Evolutionary conservation across 106 monocot genomes (phyloP), one percentile per base, ranked within the genome.

Genomic region (Allium cepa): DNA sequence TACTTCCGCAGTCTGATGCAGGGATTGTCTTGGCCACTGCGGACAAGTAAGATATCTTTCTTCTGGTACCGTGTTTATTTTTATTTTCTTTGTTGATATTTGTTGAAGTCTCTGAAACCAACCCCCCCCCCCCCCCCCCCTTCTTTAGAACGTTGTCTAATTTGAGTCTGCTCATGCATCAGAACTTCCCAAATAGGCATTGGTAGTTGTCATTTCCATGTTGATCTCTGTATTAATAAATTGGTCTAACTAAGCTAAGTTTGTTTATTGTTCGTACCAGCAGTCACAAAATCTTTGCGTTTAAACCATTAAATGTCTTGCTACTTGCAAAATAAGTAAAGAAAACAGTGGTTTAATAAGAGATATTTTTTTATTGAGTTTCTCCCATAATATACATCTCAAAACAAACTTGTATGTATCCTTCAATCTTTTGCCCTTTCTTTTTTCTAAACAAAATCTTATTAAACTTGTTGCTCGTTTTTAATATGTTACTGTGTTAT

Each of bases 1-100:
- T 73, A 53, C 79, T 96, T 78, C 96, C 96, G 57, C 91, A 78
- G 73, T 83, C 86, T 80, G 96, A 96, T 78, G 82, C 82, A 71
- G 96, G 96, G 46, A 89, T 86, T 47, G 79, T 86, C 58, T 82
- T 96, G 71, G 85, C 91, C 13, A 58, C 88, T 68, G 91, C 86
- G 66, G 96, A 96, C 76, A 88, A 92, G 96, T 96, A 75, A 7
- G 26, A 27, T 57, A 18, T 57, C 63, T 56, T 55, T 15, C 46
- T 46, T 9, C 6, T 67, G 27, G 28, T 66, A 46, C 47, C 14
- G 9, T 62, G 14, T 71, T 9, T 36, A 4, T 61, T 56, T 46
- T 26, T 50, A 26, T 56, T 2, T 55, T 55, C 53, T 11, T 11
- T 55, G 53, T 12, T 55, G 53, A 55, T 55, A 2, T 11, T 11